Evolutionary conservation across 352 stramenopile genomes (phyloP).

Genomic region (Phytophthora sojae): DNA sequence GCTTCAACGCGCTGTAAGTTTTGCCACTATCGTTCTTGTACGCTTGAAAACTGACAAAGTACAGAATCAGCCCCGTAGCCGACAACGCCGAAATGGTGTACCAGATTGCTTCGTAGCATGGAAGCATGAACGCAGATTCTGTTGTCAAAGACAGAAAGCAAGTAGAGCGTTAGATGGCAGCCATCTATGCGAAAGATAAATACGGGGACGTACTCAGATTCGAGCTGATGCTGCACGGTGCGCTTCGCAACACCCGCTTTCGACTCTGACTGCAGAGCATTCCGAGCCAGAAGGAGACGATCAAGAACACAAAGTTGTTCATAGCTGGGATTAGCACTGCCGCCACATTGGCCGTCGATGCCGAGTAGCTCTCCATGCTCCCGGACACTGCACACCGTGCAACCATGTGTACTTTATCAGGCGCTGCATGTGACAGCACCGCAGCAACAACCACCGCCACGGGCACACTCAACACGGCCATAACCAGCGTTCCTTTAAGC

Average conservation of each 20-base stretch:
- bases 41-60: conserved; percentile 57
- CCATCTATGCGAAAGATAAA: background rate
- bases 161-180: background rate
- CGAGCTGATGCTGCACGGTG: conserved; percentile 62
- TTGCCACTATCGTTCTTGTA: conserved; percentile 30
- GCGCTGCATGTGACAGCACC: conserved; percentile 38
- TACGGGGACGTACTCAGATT: conserved; percentile 71
- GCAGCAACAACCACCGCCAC: conserved; percentile 50
- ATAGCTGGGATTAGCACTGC: conserved; percentile 62
- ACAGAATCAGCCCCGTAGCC: conserved; percentile 57
- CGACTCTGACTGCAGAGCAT: conserved; percentile 82
- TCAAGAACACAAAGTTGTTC: conserved; percentile 75
- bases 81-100: conserved; percentile 79
- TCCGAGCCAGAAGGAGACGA: conserved; percentile 75
- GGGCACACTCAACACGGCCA: conserved; percentile 60
- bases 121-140: conserved; percentile 89
- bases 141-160: background rate
- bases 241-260: conserved; percentile 72
- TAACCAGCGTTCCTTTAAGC: conserved; percentile 58
- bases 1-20: conserved; percentile 23
- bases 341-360: conserved; percentile 57
- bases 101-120: conserved; percentile 87
- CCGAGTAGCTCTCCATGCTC: conserved; percentile 29
- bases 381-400: conserved; percentile 52
- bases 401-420: conserved; percentile 43